Evolutionary conservation across 805 yeast species (phyloP), one percentile per base, ranked within the genome.

Genomic region (Lipomyces chichibuensis): DNA sequence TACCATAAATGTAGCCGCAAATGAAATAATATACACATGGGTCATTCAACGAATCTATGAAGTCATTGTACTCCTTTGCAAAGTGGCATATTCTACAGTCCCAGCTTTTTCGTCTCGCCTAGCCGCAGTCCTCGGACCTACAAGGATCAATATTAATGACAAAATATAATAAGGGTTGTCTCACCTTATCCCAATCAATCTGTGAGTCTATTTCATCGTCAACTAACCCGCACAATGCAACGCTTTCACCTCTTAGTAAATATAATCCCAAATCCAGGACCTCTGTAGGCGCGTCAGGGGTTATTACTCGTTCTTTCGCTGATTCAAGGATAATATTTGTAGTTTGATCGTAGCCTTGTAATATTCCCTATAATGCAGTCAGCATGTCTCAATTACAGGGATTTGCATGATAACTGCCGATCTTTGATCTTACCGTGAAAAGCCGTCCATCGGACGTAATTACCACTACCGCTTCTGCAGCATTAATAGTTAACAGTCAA

Each of bases 401-500:
- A 29, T 29, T 4, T 1, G 32, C 32, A 29, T 29, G 9, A 2
- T 20, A 11, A 51, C 2, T 5, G 23, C 23, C 43, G 20, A n/a
- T 6, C 20, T 6, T 43, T 23, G 7, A 23, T 53, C 67, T 14
- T 67, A 69, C 73, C n/a, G 65, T 70, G 29, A 73, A 68, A 49
- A 72, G 13, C 27, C 76, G 72, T 6, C 76, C 75, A 11, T 73
- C 75, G 11, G 75, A 65, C 8, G 75, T 74, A 7, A 73, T 69
- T 8, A 73, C 74, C 9, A 70, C 32, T 7, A 73, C 74, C 20
- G 62, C 60, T 51, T 71, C 76, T 72, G 60, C 9, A 52, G 14
- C 8, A 43, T 17, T n/a, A 43, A 43, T 17, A 17, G 9, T 43
- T 43, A 43, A n/a, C 14, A 43, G 2, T 43, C 20, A n/a, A 17